Conservation (phyloP, 495 filamentous ascomycete species). For the Neurospora terricola region DNA sequence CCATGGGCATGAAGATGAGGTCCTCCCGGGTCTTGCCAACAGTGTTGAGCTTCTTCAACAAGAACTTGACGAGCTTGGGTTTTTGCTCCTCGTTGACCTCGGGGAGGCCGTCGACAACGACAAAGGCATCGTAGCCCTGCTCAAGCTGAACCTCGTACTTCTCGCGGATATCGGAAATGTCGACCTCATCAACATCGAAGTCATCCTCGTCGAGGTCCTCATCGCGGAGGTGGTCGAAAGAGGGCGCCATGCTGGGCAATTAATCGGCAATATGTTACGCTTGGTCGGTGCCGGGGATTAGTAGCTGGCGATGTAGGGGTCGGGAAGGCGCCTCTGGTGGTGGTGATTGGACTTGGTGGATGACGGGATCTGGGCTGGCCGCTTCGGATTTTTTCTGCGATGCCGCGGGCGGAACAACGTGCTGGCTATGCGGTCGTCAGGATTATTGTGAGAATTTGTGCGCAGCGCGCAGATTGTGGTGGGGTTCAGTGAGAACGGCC, state of each 20-base stretch:
- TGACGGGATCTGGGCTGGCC: not conserved
- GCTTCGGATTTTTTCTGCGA: not conserved
- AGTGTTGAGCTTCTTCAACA: conserved; percentile 78
- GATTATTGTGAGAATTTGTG: conserved; percentile 28
- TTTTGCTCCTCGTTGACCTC: conserved; percentile 73
- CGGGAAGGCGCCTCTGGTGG: conserved; percentile 14
- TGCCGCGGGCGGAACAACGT: not conserved
- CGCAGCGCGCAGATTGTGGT: conserved; percentile 20
- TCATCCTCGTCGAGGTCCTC: conserved; percentile 79
- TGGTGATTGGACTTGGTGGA: not conserved
- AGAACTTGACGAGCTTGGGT: conserved; percentile 85
- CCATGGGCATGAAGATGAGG: conserved; percentile 83
- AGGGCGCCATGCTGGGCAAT: conserved; percentile 46
- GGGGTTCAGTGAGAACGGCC: conserved; percentile 19
- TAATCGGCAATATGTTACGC: not conserved
- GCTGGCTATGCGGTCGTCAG: conserved; percentile 6
- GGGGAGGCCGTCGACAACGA: conserved; percentile 90
- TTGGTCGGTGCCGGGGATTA: not conserved
- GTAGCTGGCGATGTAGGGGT: not conserved
- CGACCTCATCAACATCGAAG: conserved; percentile 85
- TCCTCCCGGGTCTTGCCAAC: conserved; percentile 81
- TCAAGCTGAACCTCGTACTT: conserved; percentile 93
- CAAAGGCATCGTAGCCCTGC: conserved; percentile 89
- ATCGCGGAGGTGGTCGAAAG: conserved; percentile 47
- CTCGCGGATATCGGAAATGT: conserved; percentile 85